Percentiles rank a stretch among this genome's conserved stretches.
Evolutionary conservation across 371 early-diverging fungal genomes (phyloP).

Genomic region (Syncephalastrum contaminatum): DNA sequence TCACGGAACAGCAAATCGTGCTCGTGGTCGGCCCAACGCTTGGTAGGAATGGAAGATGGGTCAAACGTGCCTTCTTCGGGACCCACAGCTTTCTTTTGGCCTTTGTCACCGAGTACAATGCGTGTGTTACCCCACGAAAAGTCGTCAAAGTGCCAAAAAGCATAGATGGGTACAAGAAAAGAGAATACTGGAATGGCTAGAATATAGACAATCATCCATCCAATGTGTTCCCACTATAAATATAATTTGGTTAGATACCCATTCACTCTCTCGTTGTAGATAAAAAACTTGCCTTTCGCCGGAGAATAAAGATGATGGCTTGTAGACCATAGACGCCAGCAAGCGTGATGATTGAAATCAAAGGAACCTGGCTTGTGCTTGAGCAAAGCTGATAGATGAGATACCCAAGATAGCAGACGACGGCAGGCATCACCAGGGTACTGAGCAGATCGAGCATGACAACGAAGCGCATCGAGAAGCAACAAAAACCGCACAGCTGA

Average conservation of each 20-base stretch:
- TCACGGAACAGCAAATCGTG: slow-evolving; percentile 58
- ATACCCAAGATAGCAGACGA: slow-evolving; percentile 83
- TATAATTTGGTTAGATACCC: slow-evolving; percentile 39
- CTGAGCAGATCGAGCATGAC: slow-evolving; percentile 90
- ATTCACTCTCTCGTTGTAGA: slow-evolving; percentile 77
- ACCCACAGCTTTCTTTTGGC: slow-evolving; percentile 60
- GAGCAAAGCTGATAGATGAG: slow-evolving; percentile 63
- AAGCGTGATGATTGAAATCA: slow-evolving; percentile 68
- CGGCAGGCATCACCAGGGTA: slow-evolving; percentile 92
- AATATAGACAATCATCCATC: slow-evolving; percentile 85
- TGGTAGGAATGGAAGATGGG: slow-evolving; percentile 86
- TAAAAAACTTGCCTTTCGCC: slow-evolving; percentile 83
- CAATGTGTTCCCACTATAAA: slow-evolving; percentile 74
- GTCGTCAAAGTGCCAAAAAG: slow-evolving; percentile 93
- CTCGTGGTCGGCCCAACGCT: slow-evolving; percentile 91
- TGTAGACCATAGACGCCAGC: slow-evolving; percentile 87
- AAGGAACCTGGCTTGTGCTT: slow-evolving; percentile 55
- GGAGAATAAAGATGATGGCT: slow-evolving; percentile 83
- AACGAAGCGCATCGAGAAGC: slow-evolving; percentile 95
- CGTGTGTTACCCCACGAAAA: slow-evolving; percentile 94
- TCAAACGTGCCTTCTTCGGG: slow-evolving; percentile 70
- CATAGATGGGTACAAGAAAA: slow-evolving; percentile 69
- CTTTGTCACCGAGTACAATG: slow-evolving; percentile 74
- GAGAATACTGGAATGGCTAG: slow-evolving; percentile 69
- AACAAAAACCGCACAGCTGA: slow-evolving; percentile 93